Evolutionary conservation across 371 early-diverging fungal genomes (phyloP).

Genomic region (Syncephalis fuscata): DNA sequence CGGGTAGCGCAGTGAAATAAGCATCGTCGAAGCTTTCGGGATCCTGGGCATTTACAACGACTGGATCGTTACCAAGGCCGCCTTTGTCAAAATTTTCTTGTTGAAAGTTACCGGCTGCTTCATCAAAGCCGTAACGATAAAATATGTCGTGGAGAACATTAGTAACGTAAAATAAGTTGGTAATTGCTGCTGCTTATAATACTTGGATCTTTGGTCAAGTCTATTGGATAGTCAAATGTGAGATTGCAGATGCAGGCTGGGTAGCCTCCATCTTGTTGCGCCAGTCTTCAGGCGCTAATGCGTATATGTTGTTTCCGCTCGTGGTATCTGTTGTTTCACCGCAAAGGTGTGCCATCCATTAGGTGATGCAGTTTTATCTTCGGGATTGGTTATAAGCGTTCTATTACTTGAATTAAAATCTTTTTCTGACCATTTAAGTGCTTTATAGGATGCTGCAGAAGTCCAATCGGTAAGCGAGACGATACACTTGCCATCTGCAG

Average conservation of each 20-base stretch:
- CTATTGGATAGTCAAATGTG: constrained; percentile 69
- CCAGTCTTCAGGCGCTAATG: constrained; percentile 42
- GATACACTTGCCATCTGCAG: constrained; percentile 35
- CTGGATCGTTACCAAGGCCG: constrained; percentile 30
- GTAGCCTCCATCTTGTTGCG: constrained; percentile 27
- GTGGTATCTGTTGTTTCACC: constrained; percentile 42
- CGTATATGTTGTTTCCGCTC: constrained; percentile 55
- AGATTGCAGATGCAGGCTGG: too few relatives aligned
- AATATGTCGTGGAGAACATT: constrained; percentile 71
- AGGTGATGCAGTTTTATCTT: constrained; percentile 55
- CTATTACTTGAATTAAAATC: constrained; percentile 61
- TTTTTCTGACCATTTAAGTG: constrained; percentile 69
- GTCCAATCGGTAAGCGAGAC: constrained; percentile 78
- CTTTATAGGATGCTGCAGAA: constrained; percentile 44
- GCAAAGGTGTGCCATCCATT: constrained; percentile 53
- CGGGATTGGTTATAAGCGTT: constrained; percentile 48
- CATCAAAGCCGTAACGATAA: constrained; percentile 86
- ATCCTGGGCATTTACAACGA: constrained; percentile 45
- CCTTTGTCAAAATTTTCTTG: constrained; percentile 63
- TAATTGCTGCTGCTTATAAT: constrained; percentile 82
- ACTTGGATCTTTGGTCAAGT: constrained; percentile 42
- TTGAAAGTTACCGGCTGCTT: constrained; percentile 92
- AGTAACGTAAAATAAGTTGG: constrained; percentile 86
- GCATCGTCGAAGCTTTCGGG: constrained; percentile 16
- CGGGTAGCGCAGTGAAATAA: constrained; percentile 46